Evolutionary conservation across 2,329 filamentous ascomycete genomes (phyloP).

Genomic region (Trichoderma koningiopsis): DNA sequence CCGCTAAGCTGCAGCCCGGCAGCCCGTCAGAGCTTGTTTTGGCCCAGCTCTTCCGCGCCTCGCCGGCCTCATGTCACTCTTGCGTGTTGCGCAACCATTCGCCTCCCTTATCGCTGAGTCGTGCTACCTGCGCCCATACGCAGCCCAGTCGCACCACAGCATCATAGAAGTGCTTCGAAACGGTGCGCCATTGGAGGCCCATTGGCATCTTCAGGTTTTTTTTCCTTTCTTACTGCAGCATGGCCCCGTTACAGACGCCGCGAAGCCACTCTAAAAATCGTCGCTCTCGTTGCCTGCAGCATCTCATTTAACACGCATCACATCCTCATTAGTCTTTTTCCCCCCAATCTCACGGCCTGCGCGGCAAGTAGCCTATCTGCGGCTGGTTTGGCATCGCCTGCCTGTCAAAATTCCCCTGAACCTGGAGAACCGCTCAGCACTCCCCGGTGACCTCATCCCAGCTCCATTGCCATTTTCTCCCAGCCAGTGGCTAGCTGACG

Average conservation of each 20-base stretch:
- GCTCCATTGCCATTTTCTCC: neutral
- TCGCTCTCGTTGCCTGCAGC: neutral
- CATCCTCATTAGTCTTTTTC: neutral
- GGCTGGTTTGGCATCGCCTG: neutral
- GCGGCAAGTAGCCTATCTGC: neutral
- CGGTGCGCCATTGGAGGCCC: neutral
- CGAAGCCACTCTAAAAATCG: neutral
- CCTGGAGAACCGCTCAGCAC: neutral
- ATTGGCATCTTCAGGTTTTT: neutral
- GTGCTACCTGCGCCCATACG: neutral
- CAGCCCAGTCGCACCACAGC: neutral
- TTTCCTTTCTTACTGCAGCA: neutral
- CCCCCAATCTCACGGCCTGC: neutral
- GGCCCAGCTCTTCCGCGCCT: constrained; percentile 13
- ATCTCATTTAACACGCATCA: constrained; percentile 1
- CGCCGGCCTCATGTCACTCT: constrained; percentile 16
- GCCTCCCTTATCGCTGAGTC: constrained; percentile 15
- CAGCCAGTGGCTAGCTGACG: constrained; percentile 10
- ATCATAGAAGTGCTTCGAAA: neutral
- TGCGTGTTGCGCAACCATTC: constrained; percentile 23
- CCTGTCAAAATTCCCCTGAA: neutral
- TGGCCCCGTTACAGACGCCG: neutral
- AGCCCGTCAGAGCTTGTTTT: constrained; percentile 18
- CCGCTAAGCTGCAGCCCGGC: neutral
- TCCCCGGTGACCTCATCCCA: neutral